These are phyloP conservation scores for Boehmeria nivea DNA, from an alignment of 306 rosid species.

Conservation along the genomic window DNA sequence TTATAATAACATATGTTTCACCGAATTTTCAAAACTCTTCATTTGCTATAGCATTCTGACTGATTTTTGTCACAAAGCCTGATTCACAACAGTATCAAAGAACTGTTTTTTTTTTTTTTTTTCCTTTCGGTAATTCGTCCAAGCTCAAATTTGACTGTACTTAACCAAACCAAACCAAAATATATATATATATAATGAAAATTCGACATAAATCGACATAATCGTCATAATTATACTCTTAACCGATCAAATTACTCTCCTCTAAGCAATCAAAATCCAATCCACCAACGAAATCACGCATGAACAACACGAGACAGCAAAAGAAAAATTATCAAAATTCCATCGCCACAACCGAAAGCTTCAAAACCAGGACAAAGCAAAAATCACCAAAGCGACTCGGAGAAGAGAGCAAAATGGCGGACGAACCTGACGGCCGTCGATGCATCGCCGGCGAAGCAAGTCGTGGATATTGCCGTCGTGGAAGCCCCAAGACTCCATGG, in stretches of 20 bases:
- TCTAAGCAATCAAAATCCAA: not conserved
- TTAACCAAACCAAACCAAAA: not conserved
- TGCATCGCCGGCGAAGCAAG: constrained; percentile 43
- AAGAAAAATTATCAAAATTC: not conserved
- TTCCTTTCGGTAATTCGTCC: not conserved
- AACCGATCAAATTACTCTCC: not conserved
- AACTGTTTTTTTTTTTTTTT: too few species aligned
- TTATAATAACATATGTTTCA: too few species aligned
- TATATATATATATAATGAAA: too few species aligned
- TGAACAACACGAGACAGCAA: not conserved
- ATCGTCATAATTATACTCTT: not conserved
- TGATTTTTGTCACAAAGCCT: too few species aligned
- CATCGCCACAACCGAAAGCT: not conserved
- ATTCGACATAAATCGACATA: not conserved
- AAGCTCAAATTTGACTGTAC: not conserved
- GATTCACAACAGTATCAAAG: too few species aligned
- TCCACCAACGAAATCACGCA: not conserved
- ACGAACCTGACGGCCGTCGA: constrained; percentile 47
- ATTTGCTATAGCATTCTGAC: too few species aligned
- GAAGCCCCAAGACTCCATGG: constrained; percentile 67
- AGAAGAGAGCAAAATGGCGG: not conserved
- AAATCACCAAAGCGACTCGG: too few species aligned
- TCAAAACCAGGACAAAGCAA: not conserved
- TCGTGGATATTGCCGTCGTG: constrained; percentile 66
- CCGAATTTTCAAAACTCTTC: too few species aligned